Base-by-base conservation (phyloP, 768 basidiomycete genomes). In the Tylopilus felleus region DNA sequence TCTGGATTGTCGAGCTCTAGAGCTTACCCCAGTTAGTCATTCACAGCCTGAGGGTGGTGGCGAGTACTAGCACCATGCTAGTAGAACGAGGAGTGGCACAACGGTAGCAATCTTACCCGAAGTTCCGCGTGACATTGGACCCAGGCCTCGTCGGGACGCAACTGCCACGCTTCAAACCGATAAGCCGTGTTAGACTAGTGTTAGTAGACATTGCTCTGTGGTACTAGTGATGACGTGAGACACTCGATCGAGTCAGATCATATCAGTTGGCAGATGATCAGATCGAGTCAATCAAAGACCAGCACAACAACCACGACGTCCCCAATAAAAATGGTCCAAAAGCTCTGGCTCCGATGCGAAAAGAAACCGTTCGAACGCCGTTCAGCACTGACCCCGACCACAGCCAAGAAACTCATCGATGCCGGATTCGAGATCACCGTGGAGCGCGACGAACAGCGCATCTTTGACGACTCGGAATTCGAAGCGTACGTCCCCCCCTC, bases 331-430 rank as follows among this genome's bases (percentile, higher is more conserved):
- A 60, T 55, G 51, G 35, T 9, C 62, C 82, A 64, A 76, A 74
- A 73, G 29, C 80, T 99, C 63, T 99, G 96, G 96, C 82, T 99
- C 40, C 86, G 97, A 61, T 97, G 94, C 76, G 97, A 99, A 78
- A 97, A 86, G 70, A 99, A 98, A 72, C 81, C 85, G 58, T 94
- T 95, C 59, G 97, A 99, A 73, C 84, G 84, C 52, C 90, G 97
- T 44, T 85, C 94, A 27, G 95, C 95, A 8, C 77, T 98, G 59
- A 96, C 94, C 12, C 97, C 97, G 3, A 86, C 89, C 22, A 95
- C 91, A 0, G 85, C 95, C 61, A 92, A 90, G 73, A 81, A 78
- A 60, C 83, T 98, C 56, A 84, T 98, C 68, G 87, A 90, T 62
- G 85, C 85, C 42, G 93, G 94, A 36, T 98, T 98, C 74, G 79